Evolutionary conservation across 2,329 filamentous ascomycete genomes (phyloP).

Genomic region (Diaporthe batatas): DNA sequence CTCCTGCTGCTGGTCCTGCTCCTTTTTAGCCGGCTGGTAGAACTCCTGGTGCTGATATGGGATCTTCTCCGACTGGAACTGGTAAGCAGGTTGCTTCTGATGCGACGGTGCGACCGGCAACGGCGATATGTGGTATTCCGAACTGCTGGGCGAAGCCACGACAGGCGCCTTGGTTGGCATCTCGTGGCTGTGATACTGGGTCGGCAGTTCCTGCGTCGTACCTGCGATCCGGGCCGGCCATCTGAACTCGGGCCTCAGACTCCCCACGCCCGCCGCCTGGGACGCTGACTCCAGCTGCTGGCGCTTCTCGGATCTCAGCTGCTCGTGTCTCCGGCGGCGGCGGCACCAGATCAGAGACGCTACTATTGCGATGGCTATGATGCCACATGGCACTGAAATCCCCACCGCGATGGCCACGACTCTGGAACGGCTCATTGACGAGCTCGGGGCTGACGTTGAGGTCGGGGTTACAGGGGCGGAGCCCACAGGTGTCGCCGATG

Average conservation of each 20-base stretch:
- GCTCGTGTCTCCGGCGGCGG: slow-evolving; percentile 17
- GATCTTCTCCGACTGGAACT: neutral
- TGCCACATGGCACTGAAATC: slow-evolving; percentile 9
- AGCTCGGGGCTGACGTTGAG: neutral
- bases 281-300: slow-evolving; percentile 27
- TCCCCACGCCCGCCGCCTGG: slow-evolving; percentile 11
- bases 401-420: slow-evolving; percentile 8
- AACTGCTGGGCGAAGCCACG: slow-evolving; percentile 35
- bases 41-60: slow-evolving; percentile 20
- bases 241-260: slow-evolving; percentile 36
- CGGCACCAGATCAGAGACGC: slow-evolving; percentile 31
- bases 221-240: slow-evolving; percentile 37
- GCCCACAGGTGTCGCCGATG: slow-evolving; percentile 24
- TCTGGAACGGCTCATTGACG: neutral
- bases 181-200: slow-evolving; percentile 24
- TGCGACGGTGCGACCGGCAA: slow-evolving; percentile 4
- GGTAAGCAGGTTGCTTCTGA: neutral
- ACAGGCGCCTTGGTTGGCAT: slow-evolving; percentile 26
- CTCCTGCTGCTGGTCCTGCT: neutral
- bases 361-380: slow-evolving; percentile 9
- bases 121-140: slow-evolving; percentile 23
- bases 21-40: slow-evolving; percentile 5
- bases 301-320: slow-evolving; percentile 25
- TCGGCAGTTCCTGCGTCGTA: slow-evolving; percentile 9
- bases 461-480: neutral